Evolutionary conservation across 2,329 filamentous ascomycete genomes (phyloP), one percentile per base, ranked within the genome.

Genomic region (Metarhizium robertsii): DNA sequence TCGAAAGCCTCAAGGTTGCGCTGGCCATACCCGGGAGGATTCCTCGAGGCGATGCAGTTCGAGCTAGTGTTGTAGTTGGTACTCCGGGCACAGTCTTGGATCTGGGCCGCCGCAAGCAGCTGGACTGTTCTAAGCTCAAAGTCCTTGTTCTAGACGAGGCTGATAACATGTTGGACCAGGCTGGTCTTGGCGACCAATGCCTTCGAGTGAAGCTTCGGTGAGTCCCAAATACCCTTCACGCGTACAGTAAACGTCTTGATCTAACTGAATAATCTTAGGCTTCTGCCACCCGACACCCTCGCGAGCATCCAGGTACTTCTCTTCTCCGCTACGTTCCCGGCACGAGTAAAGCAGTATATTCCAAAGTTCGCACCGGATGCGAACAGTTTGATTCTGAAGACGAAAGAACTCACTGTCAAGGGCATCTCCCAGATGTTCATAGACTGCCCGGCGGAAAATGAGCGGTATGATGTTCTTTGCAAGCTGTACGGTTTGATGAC

Each of bases 391-490:
- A 94, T 89, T 49, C 79, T 99, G 53, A 85, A 90, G 65, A 88
- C 92, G 58, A 88, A 95, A 64, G 90, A 99, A 67, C 83, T 97
- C 64, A 97, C 92, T 0, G 92, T 99, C 58, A 90, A 94, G 70
- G 94, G 94, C 25, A 99, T 99, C 69, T 95, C 92, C 62, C 94
- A 99, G 68, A 90, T 99, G 75, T 99, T 95, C 69, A 90, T 99
- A 69, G 94, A 99, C 71, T 97, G 92, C 66, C 83, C 88, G 25
- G 79, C 80, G 38, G 88, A 95, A 61, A 75, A 85, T 40, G 84
- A 89, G 65, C 97, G 97, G 70, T 99, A 95, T 68, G 83, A 87
- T 40, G 85, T 89, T 56, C 83, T 99, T 7, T 88, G 95, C 69
- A 90, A 92, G 68, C 87, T 99, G 57, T 99, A 99, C 68, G 92